A percentile compares a stretch with the other conserved stretches of the same genome.
Evolutionary conservation across 73 alveolate species (phyloP).

Genomic region (Effrenium voratum): DNA sequence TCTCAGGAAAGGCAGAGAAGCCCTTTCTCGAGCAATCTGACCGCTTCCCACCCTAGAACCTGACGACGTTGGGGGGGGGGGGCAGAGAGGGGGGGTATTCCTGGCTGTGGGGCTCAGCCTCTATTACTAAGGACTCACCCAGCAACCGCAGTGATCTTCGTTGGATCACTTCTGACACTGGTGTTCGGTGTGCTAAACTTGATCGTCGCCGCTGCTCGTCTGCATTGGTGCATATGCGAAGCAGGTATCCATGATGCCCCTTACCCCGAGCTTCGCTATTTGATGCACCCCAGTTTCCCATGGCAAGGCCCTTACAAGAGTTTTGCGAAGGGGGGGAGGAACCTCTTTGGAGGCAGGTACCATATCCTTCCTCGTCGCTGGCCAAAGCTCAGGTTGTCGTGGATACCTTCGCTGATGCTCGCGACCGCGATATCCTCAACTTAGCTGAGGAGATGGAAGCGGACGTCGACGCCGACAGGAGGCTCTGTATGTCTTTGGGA

Average conservation of each 20-base stretch:
- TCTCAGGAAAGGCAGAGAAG: too few relatives aligned
- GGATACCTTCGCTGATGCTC: conserved; percentile 73
- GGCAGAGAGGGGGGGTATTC: neutral
- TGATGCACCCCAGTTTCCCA: neutral
- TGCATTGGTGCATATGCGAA: neutral
- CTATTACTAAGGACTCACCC: conserved; percentile 6
- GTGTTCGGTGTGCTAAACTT: conserved; percentile 61
- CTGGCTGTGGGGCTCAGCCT: neutral
- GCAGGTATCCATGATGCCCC: neutral
- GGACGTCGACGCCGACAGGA: neutral
- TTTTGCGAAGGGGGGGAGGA: neutral
- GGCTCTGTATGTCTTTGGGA: too few relatives aligned
- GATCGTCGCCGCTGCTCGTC: conserved; percentile 40
- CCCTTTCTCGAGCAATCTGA: neutral
- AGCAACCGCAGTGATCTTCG: conserved; percentile 23
- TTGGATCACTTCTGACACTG: conserved; percentile 26
- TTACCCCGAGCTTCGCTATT: neutral
- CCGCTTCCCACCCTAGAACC: neutral
- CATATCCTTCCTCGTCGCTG: neutral
- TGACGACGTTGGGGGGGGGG: neutral
- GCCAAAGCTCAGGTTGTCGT: neutral
- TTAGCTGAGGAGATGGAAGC: conserved; percentile 55
- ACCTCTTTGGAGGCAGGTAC: neutral
- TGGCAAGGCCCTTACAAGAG: neutral
- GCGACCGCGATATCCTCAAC: conserved; percentile 69